phyloP scores from a whole-genome alignment of 192 early-diverging fungal species.

The Pilobolus umbonatus region DNA sequence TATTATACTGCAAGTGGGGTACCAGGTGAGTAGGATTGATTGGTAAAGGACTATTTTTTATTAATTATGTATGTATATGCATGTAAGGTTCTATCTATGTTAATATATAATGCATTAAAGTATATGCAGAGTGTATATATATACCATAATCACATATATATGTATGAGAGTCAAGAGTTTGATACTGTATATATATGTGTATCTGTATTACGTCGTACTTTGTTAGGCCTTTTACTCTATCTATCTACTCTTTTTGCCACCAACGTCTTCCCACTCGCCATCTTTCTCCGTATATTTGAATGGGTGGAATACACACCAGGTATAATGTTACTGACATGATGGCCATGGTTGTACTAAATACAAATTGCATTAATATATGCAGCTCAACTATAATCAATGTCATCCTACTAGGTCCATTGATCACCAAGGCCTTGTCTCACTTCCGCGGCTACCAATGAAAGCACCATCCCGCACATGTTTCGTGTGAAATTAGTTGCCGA shows the following conservation, averaged over 20 bases:
- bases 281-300: slow-evolving; percentile 4
- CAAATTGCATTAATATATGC: not conserved
- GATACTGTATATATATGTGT: no score
- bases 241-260: not conserved
- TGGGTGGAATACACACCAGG: not conserved
- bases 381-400: not conserved
- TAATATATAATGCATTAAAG: no score
- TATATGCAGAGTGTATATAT: no score
- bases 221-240: no score
- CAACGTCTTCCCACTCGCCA: slow-evolving; percentile 7
- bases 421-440: slow-evolving; percentile 12
- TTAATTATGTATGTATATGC: no score
- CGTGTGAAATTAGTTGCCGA: slow-evolving; percentile 19
- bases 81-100: no score
- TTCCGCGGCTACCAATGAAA: slow-evolving; percentile 14
- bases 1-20: no score
- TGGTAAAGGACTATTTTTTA: no score
- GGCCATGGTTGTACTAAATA: slow-evolving; percentile 11
- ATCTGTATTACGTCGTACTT: not conserved
- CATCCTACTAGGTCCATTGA: slow-evolving; percentile 23
- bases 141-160: no score
- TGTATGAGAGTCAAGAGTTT: no score
- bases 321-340: not conserved
- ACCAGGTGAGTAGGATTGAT: no score
- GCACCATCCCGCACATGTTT: slow-evolving; percentile 18